Evolutionary conservation across 768 basidiomycete genomes (phyloP), one percentile per base, ranked within the genome.

Genomic region (Mycena metata): DNA sequence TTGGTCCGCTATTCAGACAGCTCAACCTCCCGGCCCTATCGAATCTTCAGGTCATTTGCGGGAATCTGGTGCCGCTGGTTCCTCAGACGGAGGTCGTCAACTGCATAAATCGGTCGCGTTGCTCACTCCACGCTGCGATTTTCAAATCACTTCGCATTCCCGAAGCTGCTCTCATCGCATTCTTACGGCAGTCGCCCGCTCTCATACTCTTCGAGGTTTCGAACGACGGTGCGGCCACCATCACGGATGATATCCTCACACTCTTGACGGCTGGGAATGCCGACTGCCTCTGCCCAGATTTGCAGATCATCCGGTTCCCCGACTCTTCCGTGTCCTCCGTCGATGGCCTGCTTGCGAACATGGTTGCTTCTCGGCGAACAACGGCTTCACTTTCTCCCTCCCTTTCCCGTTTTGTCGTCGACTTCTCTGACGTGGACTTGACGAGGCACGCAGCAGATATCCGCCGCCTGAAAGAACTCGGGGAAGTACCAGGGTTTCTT

Each of bases 231-330:
- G 67, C 50, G 15, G 23, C 36, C 24, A 54, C 49, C 2, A 47
- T 64, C 62, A 64, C 67, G 1, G 58, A 60, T 15, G 49, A 64
- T 10, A 64, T 69, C 11, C 26, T 69, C 17, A 5, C 7, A n/a
- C 45, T 69, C 17, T 61, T 69, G 23, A 69, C 61, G 9, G 42
- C 43, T 16, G 19, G 57, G 4, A 45, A 54, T 21, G 13, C 13
- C 16, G 35, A 30, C n/a, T 52, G 43, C 45, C 42, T 69, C 24
- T 64, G 62, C 55, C 67, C 67, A 36, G 46, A 60, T 26, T 43
- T 69, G 15, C 61, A 45, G 2, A 69, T 64, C 24, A 60, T 69
- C 43, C 56, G 62, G 19, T 63, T 69, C 36, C 67, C 64, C 50
- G 56, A 59, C 36, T 64, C 56, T 7, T 59, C 62, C 49, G 16